Conservation (phyloP, 2,329 filamentous ascomycete genomes). For the Fusarium pseudonygamai region DNA sequence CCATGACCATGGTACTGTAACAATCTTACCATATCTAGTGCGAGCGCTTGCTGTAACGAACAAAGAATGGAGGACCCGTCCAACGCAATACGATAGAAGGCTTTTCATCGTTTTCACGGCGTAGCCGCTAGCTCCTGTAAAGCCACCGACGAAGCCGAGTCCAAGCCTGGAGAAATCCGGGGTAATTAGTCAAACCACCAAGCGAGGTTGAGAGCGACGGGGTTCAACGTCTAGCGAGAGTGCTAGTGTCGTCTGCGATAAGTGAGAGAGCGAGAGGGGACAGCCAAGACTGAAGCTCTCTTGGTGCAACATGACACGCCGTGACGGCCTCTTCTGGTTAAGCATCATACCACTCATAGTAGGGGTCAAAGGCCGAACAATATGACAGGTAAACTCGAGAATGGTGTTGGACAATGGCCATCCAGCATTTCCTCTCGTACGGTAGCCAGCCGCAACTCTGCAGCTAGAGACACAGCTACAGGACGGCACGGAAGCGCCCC, state of each 20-base stretch:
- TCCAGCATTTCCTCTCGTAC: not conserved
- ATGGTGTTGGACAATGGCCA: conserved; percentile 7
- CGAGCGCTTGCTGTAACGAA: conserved; percentile 3
- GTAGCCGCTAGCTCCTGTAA: conserved; percentile 15
- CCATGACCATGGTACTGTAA: conserved; percentile 22
- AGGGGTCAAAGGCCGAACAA: not conserved
- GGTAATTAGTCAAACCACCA: conserved; percentile 15
- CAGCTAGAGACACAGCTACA: conserved; percentile 5
- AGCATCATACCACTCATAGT: not conserved
- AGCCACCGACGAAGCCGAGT: conserved; percentile 22
- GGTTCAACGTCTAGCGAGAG: not conserved
- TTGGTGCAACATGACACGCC: conserved; percentile 19
- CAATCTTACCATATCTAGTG: conserved; percentile 5
- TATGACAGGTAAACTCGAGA: conserved; percentile 28
- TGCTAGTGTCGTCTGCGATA: not conserved
- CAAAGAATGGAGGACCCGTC: not conserved
- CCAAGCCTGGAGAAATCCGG: conserved; percentile 29
- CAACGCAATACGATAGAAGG: not conserved
- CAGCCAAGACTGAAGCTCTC: conserved; percentile 4
- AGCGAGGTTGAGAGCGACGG: not conserved
- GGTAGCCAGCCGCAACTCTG: not conserved
- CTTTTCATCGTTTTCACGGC: conserved; percentile 3
- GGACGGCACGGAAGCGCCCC: conserved; percentile 14
- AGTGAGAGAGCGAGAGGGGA: conserved; percentile 1
- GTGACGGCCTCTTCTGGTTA: conserved; percentile 11